Evolutionary conservation across 176 grass and related monocot genomes (phyloP), one percentile per base, ranked within the genome.

Genomic region (Melocanna baccifera): DNA sequence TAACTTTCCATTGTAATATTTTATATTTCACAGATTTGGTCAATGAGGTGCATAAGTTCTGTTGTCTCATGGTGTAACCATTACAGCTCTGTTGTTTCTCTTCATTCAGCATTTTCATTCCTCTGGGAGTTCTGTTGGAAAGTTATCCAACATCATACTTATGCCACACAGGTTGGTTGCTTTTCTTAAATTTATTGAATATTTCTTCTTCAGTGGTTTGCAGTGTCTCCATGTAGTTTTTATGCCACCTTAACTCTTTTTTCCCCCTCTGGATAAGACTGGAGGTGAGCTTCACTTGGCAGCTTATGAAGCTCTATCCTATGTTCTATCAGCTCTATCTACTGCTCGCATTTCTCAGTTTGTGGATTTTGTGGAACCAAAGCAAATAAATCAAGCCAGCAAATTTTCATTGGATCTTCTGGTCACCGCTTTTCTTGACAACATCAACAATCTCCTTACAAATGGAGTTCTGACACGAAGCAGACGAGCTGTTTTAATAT

Each of bases 401-500:
- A 76, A 69, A 73, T 88, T 87, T 71, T 90, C 85, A 69, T 90
- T 95, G 87, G 92, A 93, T 85, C 55, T 74, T 81, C 77, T 94
- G 67, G 72, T 71, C 61, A 79, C 79, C 77, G 79, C 15, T 82
- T 95, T 92, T 78, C 87, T 98, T 29, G 20, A 79, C 66, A 98
- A 81, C 77, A 90, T 95, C 73, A 98, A 91, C 80, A 68, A 79
- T 88, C 91, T 95, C 46, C 89, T 98, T 82, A 83, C 66, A 22
- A 81, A 93, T 90, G 95, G 89, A 88, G 62, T 78, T 86, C 78
- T 98, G 71, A 93, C 92, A 73, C 83, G 95, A 76, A 98, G 95
- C 81, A 94, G 92, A 81, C 85, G 92, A 51, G 91, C 91, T 76
- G 92, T 98, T 95, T 78, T 98, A 64, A 98, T 98, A 87, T 86